Evolutionary conservation across 345 rosid genomes (phyloP), one percentile per base, ranked within the genome.

Genomic region (Hevea brasiliensis): DNA sequence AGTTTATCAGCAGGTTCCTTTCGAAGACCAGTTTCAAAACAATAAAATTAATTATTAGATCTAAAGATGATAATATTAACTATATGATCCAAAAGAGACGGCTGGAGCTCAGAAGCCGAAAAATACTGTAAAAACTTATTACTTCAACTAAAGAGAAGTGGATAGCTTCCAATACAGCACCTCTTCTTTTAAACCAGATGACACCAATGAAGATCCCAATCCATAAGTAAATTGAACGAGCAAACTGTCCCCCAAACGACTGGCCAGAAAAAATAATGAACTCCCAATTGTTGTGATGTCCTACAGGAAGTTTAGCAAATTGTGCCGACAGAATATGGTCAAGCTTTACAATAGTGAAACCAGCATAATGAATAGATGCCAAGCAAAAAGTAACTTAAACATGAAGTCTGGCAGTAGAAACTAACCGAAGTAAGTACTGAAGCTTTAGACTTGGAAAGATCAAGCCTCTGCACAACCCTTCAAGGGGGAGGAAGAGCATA

Each of bases 361-460:
- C 11, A 53, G 6, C 26, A 8, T n/a, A 45, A n/a, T n/a, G 42
- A 11, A 69, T 10, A 74, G 68, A 60, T 73, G 60, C 42, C 44
- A 60, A 35, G 51, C 51, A 71, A 67, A 79, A 77, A 63, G 61
- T 50, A 68, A 66, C 26, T 11, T 47, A 67, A n/a, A 48, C 11
- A 57, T 14, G 24, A 69, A 53, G 29, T 17, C 24, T 48, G 80
- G 66, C 44, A 45, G 48, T 61, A 61, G 48, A 58, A 72, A 87
- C 98, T 85, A 74, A 95, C 99, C 90, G 98, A 92, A 77, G 94
- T 86, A 74, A 95, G 97, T 59, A 95, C 98, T 57, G 98, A 95
- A 81, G 99, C 97, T 83, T 92, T 95, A 61, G 99, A 91, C 85
- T 95, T 92, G 75, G 97, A 87, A 72, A 95, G 99, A 77, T 92